These are phyloP conservation scores for Globisporangium lucens DNA, from an alignment of 352 stramenopile genomes.

Conservation along the genomic window DNA sequence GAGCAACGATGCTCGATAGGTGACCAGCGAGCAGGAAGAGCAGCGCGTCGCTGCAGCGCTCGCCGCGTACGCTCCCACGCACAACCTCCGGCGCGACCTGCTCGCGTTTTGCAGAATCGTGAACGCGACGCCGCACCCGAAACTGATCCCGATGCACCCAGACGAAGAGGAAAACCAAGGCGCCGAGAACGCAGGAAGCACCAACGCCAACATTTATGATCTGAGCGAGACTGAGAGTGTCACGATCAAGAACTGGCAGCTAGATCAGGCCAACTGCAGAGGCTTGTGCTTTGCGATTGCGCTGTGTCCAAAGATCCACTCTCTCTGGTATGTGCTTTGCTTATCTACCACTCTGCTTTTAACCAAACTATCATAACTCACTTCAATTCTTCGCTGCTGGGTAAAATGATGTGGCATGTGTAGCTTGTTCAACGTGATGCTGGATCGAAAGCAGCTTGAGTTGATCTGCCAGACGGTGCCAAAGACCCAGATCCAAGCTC, in stretches of 20 bases:
- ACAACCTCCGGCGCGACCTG: conserved; percentile 57
- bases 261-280: conserved; percentile 54
- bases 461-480: conserved; percentile 50
- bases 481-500: conserved; percentile 41
- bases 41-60: conserved; percentile 20
- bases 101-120: conserved; percentile 56
- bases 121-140: conserved; percentile 55
- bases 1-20: conserved; percentile 36
- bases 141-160: conserved; percentile 54
- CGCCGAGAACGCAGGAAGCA: conserved; percentile 17
- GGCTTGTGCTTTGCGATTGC: conserved; percentile 59
- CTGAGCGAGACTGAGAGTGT: conserved; percentile 58
- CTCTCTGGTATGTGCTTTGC: conserved; percentile 39
- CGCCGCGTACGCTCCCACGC: conserved; percentile 20
- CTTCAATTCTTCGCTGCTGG: background rate
- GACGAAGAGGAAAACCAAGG: conserved; percentile 56
- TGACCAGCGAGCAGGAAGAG: conserved; percentile 13
- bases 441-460: conserved; percentile 46
- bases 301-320: conserved; percentile 40
- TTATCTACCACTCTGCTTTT: background rate
- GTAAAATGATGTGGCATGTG: background rate
- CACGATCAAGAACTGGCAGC: conserved; percentile 57
- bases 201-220: conserved; percentile 36
- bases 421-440: conserved; percentile 65
- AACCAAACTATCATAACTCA: background rate